These are phyloP conservation scores for Closterium sp. DNA, from an alignment of 139 green algal species.

Conservation along the genomic window DNA sequence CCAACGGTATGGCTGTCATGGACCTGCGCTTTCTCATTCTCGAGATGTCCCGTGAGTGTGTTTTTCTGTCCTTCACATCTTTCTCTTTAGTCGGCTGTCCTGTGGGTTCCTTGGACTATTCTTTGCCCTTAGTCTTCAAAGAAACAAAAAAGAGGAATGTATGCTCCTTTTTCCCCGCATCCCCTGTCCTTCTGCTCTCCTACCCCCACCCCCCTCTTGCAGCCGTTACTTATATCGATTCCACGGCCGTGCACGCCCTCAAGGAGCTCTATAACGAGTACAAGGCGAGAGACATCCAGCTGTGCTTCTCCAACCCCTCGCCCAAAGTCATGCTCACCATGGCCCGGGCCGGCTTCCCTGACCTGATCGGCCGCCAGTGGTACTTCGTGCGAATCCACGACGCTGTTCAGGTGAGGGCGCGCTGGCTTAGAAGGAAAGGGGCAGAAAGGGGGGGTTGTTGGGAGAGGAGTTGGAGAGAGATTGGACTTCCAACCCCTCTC, in stretches of 20 bases:
- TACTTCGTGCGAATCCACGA: constrained; percentile 54
- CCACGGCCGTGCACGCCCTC: constrained; percentile 15
- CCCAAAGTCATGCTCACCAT: constrained; percentile 45
- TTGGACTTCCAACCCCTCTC: constrained; percentile 64
- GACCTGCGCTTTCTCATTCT: no score
- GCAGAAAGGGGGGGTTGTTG: no score
- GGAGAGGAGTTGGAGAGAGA: no score
- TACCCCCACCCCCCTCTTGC: not conserved
- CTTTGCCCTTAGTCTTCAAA: no score
- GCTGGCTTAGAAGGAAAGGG: no score
- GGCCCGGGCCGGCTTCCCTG: constrained; percentile 13
- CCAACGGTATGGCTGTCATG: not conserved
- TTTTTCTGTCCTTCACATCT: not conserved
- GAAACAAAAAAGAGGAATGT: no score
- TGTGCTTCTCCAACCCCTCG: constrained; percentile 59
- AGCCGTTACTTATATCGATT: constrained; percentile 36
- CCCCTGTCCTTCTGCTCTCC: not conserved
- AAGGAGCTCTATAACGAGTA: constrained; percentile 34
- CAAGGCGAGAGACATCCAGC: constrained; percentile 2
- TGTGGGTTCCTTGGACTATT: no score
- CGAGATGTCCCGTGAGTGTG: not conserved
- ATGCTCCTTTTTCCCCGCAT: not conserved
- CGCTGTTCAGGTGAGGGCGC: constrained; percentile 49
- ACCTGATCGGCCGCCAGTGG: constrained; percentile 53
- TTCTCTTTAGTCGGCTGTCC: not conserved